Percentiles rank a stretch among this genome's conserved stretches.
phyloP scores from a whole-genome alignment of 805 yeast genomes.

The Kluyveromyces starmeri region DNA sequence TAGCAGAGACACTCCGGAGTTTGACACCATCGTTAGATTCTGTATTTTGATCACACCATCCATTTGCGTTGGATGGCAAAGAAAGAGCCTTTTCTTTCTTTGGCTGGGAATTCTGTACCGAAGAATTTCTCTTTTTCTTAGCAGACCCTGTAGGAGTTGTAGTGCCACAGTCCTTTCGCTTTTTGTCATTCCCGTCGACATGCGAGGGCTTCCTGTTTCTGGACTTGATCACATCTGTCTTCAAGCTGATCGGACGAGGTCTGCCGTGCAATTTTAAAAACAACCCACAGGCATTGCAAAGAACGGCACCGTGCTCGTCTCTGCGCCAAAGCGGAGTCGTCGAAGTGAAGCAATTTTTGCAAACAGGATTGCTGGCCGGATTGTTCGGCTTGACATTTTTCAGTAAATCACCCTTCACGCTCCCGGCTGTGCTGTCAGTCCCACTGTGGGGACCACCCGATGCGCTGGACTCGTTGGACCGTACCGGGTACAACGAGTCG shows the following conservation, averaged over 20 bases:
- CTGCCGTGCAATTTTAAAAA: constrained; percentile 86
- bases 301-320: constrained; percentile 82
- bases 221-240: constrained; percentile 87
- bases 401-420: neutral
- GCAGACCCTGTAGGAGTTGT: neutral
- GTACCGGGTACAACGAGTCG: neutral
- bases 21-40: constrained; percentile 16
- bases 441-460: neutral
- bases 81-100: too few relatives aligned
- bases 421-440: neutral
- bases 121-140: constrained; percentile 5
- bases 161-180: constrained; percentile 10
- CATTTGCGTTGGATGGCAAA: too few relatives aligned
- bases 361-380: constrained; percentile 44
- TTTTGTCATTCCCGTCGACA: constrained; percentile 13
- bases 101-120: neutral
- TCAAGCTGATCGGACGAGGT: constrained; percentile 82
- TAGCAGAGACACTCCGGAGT: constrained; percentile 10
- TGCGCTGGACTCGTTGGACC: constrained; percentile 1
- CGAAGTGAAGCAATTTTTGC: constrained; percentile 86
- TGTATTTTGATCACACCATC: neutral
- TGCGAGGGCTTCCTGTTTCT: constrained; percentile 61
- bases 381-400: constrained; percentile 4
- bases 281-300: constrained; percentile 92
- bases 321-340: constrained; percentile 95